These are phyloP conservation scores for Suillus spraguei DNA, from an alignment of 768 basidiomycete genomes.

Conservation along the genomic window DNA sequence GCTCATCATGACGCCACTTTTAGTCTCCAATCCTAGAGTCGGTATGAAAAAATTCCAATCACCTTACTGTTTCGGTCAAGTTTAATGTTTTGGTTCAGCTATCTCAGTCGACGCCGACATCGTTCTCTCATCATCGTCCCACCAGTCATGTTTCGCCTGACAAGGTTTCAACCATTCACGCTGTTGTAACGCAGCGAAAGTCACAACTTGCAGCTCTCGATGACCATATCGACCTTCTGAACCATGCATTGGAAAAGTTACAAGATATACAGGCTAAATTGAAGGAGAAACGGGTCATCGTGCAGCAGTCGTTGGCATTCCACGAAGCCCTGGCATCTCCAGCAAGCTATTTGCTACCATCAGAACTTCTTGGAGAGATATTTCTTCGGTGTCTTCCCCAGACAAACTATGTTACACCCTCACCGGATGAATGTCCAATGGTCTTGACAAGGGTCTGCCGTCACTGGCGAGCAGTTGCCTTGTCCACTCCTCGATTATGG, in stretches of 20 bases:
- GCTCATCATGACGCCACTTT: constrained; percentile 24
- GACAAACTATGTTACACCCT: constrained; percentile 28
- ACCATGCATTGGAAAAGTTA: constrained; percentile 23
- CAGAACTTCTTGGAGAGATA: constrained; percentile 32
- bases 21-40: constrained; percentile 18
- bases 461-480: constrained; percentile 33
- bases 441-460: constrained; percentile 31
- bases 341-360: constrained; percentile 25
- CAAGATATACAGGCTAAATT: constrained; percentile 19
- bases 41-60: constrained; percentile 15
- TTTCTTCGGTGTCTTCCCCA: constrained; percentile 31
- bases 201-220: constrained; percentile 24
- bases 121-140: constrained; percentile 16
- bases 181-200: constrained; percentile 22
- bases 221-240: constrained; percentile 22
- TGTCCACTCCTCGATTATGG: constrained; percentile 36
- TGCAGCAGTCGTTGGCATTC: constrained; percentile 24
- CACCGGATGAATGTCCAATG: constrained; percentile 23
- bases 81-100: constrained; percentile 3
- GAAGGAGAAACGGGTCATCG: constrained; percentile 18
- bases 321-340: constrained; percentile 28
- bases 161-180: constrained; percentile 22
- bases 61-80: neutral
- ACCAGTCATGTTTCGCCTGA: constrained; percentile 18
- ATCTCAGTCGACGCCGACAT: constrained; percentile 22